A percentile compares a stretch with the other conserved stretches of the same genome.
These are phyloP conservation scores for Zanthoxylum bungeanum DNA, from an alignment of 345 rosid genomes.

Conservation along the genomic window DNA sequence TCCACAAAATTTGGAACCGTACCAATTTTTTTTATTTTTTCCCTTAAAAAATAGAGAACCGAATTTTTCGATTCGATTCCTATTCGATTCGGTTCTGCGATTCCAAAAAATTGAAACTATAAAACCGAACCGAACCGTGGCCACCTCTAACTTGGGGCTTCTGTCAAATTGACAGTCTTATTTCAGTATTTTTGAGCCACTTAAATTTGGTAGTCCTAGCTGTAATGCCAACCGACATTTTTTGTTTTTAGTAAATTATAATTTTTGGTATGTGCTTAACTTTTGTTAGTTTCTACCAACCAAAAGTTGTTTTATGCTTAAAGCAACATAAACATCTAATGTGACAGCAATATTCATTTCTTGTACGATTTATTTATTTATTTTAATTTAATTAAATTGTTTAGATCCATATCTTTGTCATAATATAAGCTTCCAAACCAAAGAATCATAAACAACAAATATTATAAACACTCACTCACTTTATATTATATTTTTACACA, in stretches of 20 bases:
- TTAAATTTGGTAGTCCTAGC: background rate
- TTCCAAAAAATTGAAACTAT: too few relatives aligned
- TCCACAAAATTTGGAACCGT: too few relatives aligned
- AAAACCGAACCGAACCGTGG: too few relatives aligned
- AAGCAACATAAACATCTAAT: slow-evolving; percentile 42
- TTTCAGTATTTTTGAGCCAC: background rate
- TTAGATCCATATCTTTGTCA: background rate
- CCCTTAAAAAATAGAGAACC: too few relatives aligned
- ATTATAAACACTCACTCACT: slow-evolving; percentile 37
- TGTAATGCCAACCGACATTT: background rate
- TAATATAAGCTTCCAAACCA: background rate
- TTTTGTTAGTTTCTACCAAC: slow-evolving; percentile 39
- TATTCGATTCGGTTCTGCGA: too few relatives aligned
- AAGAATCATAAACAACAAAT: background rate
- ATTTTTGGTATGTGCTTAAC: background rate
- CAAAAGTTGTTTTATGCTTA: slow-evolving; percentile 31
- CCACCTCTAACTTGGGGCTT: too few relatives aligned
- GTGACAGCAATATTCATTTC: slow-evolving; percentile 23
- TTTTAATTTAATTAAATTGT: background rate
- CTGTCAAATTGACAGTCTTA: too few relatives aligned
- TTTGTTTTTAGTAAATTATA: slow-evolving; percentile 4
- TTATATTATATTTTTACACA: slow-evolving; percentile 42
- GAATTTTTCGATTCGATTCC: too few relatives aligned
- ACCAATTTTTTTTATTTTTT: too few relatives aligned
- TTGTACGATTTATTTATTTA: background rate